Base-by-base conservation (phyloP, 257 asterid species). In the Solanum rostratum region DNA sequence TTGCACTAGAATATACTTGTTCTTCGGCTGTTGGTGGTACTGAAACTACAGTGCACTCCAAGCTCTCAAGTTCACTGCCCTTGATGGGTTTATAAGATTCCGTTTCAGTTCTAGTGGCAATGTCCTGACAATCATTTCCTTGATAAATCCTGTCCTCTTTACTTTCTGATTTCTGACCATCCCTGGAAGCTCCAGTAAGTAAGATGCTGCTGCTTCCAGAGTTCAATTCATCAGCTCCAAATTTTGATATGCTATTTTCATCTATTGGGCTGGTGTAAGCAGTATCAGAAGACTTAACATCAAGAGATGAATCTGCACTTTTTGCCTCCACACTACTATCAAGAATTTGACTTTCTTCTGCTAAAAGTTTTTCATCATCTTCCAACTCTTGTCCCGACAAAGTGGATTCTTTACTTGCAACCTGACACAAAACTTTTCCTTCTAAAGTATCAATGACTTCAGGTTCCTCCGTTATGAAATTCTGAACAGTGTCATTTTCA, bases 81-180 rank as follows among this genome's bases (percentile, higher is more conserved):
- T 83, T 87, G 41, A 66, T 43, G 81, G 71, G 76, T 62, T 33
- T 49, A 84, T 18, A 9, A 70, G 82, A 62, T 84, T 86, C 62
- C 39, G 57, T 85, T 79, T 81, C 22, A 0, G 65, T 69, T 81
- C 59, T 49, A 76, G 66, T 59, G 70, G 49, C 50, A n/a, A 22
- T 46, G 27, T 80, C 85, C 57, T 39, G 79, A 78, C 69, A 59
- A 65, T 86, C 88, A 22, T 54, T 81, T 55, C 49, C 50, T 33
- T 54, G 81, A 79, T 86, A 81, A 85, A 85, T 59, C 85, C 80
- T 87, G 16, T 84, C 87, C 85, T 88, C 78, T 81, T 62, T 92
- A 39, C 60, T 82, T 46, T 84, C 88, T 73, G 45, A 43, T 19
- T 87, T 73, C 83, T 80, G 89, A 81, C 76, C 24, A 30, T 55